A percentile compares a stretch with the other conserved stretches of the same genome.
phyloP scores from a whole-genome alignment of 1,284 basidiomycete species.

The Trametes versicolor region DNA sequence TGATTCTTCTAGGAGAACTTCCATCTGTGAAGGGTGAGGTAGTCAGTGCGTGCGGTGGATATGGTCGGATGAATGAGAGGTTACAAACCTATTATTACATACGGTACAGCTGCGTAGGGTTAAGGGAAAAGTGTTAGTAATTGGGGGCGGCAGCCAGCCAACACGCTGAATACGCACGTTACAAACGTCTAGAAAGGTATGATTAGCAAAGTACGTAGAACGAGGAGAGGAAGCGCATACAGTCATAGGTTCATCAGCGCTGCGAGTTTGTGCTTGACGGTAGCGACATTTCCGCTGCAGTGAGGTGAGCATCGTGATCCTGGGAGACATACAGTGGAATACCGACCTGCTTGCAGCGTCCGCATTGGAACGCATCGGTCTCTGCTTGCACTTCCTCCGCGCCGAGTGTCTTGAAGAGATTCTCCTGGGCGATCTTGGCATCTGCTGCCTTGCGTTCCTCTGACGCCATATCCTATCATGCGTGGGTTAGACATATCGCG shows the following conservation, averaged over 20 bases:
- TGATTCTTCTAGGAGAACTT: slow-evolving; percentile 65
- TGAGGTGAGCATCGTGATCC: slow-evolving; percentile 11
- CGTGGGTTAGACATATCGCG: not conserved
- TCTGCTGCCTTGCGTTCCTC: slow-evolving; percentile 90
- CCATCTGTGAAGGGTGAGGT: slow-evolving; percentile 54
- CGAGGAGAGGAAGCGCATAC: slow-evolving; percentile 51
- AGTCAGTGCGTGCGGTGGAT: not conserved
- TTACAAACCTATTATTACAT: slow-evolving; percentile 64
- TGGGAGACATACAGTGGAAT: not conserved
- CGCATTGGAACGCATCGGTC: slow-evolving; percentile 98
- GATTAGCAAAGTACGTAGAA: slow-evolving; percentile 26
- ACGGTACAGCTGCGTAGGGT: slow-evolving; percentile 58
- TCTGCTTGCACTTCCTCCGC: slow-evolving; percentile 93
- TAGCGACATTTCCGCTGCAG: slow-evolving; percentile 88
- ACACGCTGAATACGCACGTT: slow-evolving; percentile 40
- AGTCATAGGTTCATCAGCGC: slow-evolving; percentile 97
- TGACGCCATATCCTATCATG: slow-evolving; percentile 90
- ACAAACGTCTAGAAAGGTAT: slow-evolving; percentile 45
- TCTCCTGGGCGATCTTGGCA: slow-evolving; percentile 85
- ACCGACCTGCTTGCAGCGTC: slow-evolving; percentile 85
- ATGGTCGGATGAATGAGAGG: slow-evolving; percentile 1
- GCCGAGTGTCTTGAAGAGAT: slow-evolving; percentile 92
- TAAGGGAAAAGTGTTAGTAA: slow-evolving; percentile 14
- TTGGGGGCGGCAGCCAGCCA: not conserved
- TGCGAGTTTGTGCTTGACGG: slow-evolving; percentile 94